Base-by-base conservation (phyloP, 2,329 filamentous ascomycete species). In the Shiraia sp. region DNA sequence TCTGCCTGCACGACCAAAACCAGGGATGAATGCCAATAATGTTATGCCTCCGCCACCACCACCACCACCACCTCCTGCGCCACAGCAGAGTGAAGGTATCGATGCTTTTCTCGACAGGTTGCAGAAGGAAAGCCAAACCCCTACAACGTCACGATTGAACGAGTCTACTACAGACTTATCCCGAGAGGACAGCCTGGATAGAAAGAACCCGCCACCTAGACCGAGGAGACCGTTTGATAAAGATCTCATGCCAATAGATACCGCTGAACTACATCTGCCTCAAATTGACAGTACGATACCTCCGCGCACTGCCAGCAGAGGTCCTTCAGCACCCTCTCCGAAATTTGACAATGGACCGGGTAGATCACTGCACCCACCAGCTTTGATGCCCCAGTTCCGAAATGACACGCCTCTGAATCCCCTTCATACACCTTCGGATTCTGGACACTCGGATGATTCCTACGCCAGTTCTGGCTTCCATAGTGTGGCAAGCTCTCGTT, bases 381-480 rank as follows among this genome's bases (percentile, higher is more conserved):
- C 60, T 16, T 51, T 59, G 14, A 36, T 43, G 24, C 34, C 57
- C 14, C 47, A 47, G 10, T 61, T 53, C 15, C 52, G 42, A 23
- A 51, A 45, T 32, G 55, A 66, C 22, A 36, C 57, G 14, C 56
- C 64, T 4, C 23, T 48, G 42, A 66, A 63, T 25, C 39, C 58
- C 4, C 48, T 68, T 2, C 66, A 72, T 37, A 69, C 67, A 13
- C 66, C 69, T 24, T 70, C 66, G 6, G 67, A 71, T 40, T 72
- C 69, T 6, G 68, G 65, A 4, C 55, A 63, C n/a, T 72, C 69
- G 2, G 66, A 70, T 35, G 66, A 65, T 35, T 71, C 69, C 2
- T 61, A 59, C 12, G 55, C 60, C 5, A 68, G 61, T 41, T 63
- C 63, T 26, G 59, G 61, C 17, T 59, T 60, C 32, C 53, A 61